Conservation (phyloP, 768 basidiomycete genomes). For the Pulveroboletus sp. region DNA sequence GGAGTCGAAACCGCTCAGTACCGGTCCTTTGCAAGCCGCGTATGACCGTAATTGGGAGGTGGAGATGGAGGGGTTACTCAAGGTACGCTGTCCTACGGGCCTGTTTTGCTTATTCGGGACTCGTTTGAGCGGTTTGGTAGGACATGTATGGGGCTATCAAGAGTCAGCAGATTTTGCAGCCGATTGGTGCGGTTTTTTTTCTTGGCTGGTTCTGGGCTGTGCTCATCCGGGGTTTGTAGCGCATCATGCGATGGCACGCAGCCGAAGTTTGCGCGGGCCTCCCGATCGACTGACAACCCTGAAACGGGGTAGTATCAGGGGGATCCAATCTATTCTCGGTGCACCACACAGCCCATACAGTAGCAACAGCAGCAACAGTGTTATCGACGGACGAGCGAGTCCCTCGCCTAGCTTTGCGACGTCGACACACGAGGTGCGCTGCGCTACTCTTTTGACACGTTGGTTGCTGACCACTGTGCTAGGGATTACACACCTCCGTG, state of each 20-base stretch:
- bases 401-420: constrained; percentile 94
- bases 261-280: constrained; percentile 68
- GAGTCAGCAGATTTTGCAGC: constrained; percentile 86
- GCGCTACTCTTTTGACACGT: too few relatives aligned
- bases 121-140: constrained; percentile 35
- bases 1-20: constrained; percentile 34
- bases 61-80: constrained; percentile 84
- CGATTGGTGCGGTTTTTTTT: constrained; percentile 47
- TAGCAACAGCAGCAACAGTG: constrained; percentile 76
- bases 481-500: constrained; percentile 63
- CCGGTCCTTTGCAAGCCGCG: constrained; percentile 34
- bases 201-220: constrained; percentile 45
- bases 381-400: constrained; percentile 85
- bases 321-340: constrained; percentile 75
- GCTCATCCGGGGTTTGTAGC: constrained; percentile 50
- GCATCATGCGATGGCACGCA: constrained; percentile 49
- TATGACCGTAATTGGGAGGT: constrained; percentile 77
- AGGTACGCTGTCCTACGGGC: constrained; percentile 47
- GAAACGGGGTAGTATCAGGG: constrained; percentile 91
- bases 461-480: constrained; percentile 13
- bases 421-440: constrained; percentile 72
- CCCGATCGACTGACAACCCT: constrained; percentile 71
- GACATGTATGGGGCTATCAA: constrained; percentile 96
- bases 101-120: background rate
- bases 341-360: constrained; percentile 79